These are phyloP conservation scores for Aureobasidium leucospermi DNA, from an alignment of 2,329 filamentous ascomycete species.

Conservation along the genomic window DNA sequence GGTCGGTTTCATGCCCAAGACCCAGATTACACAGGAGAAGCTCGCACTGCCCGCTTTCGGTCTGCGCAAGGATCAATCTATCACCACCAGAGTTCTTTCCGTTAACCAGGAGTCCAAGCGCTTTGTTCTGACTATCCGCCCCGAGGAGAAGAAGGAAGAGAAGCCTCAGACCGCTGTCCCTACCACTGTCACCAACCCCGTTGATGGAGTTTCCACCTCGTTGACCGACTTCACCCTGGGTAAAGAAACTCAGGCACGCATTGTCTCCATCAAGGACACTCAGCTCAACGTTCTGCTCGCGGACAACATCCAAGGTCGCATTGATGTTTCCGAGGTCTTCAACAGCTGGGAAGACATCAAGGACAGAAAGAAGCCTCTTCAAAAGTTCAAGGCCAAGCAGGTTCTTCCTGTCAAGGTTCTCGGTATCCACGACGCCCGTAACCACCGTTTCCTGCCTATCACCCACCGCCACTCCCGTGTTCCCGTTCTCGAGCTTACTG, in stretches of 20 bases:
- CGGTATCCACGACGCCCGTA: constrained; percentile 82
- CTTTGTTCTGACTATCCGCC: constrained; percentile 58
- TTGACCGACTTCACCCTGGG: constrained; percentile 70
- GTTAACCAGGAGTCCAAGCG: constrained; percentile 63
- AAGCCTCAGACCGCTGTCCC: constrained; percentile 22
- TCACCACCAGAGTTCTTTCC: constrained; percentile 64
- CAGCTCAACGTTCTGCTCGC: constrained; percentile 87
- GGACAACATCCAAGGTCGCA: constrained; percentile 82
- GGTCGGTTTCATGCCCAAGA: constrained; percentile 72
- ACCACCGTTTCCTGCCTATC: constrained; percentile 85
- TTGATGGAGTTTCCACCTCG: constrained; percentile 57
- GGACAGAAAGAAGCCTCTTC: constrained; percentile 73
- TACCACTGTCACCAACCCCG: constrained; percentile 45
- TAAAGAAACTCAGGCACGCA: constrained; percentile 64
- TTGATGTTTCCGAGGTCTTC: constrained; percentile 87
- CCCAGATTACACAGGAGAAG: constrained; percentile 65
- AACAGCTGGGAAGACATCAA: constrained; percentile 81
- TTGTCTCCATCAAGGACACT: constrained; percentile 80
- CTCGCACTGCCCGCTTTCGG: constrained; percentile 67
- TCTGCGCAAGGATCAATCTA: constrained; percentile 65
- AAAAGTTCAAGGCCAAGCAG: constrained; percentile 63
- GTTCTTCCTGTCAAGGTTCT: constrained; percentile 68
- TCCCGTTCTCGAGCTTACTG: constrained; percentile 76
- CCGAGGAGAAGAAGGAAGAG: constrained; percentile 29
- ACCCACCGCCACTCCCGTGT: constrained; percentile 75